phyloP scores from a whole-genome alignment of 2,329 filamentous ascomycete genomes.

The Ceratocystis ficicola region DNA sequence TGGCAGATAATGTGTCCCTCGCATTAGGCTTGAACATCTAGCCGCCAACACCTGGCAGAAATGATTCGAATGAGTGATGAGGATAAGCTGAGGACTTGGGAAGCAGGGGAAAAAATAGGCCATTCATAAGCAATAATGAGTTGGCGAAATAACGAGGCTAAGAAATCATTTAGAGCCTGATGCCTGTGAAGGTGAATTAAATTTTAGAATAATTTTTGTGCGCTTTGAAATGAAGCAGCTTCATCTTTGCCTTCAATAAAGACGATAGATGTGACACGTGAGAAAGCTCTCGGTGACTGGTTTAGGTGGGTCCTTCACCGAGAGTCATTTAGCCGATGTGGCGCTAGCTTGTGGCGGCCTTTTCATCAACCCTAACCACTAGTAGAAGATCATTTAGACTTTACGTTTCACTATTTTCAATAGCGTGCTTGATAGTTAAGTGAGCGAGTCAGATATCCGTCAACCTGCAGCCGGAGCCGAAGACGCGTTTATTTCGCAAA shows the following conservation, averaged over 20 bases:
- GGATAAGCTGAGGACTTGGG: not conserved
- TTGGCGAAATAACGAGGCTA: not conserved
- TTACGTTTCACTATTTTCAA: no score
- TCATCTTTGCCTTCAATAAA: not conserved
- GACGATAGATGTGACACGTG: not conserved
- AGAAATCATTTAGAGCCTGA: not conserved
- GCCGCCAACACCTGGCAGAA: not conserved
- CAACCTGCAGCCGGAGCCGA: no score
- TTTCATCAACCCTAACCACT: not conserved
- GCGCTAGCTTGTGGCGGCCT: not conserved
- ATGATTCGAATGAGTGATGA: not conserved
- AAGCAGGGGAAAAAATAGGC: not conserved
- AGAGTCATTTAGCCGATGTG: not conserved
- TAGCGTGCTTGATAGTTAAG: no score
- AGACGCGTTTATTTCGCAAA: no score
- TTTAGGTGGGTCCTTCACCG: not conserved
- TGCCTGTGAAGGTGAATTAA: not conserved
- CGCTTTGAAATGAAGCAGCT: not conserved
- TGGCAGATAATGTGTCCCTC: not conserved
- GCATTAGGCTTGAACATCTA: not conserved
- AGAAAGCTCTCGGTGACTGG: slow-evolving; percentile 1
- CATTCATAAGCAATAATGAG: not conserved
- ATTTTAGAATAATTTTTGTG: not conserved
- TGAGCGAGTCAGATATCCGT: no score
- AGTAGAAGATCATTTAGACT: no score